These are phyloP conservation scores for Spizellomyces punctatus DNA, from an alignment of 192 early-diverging fungal species.

Conservation along the genomic window DNA sequence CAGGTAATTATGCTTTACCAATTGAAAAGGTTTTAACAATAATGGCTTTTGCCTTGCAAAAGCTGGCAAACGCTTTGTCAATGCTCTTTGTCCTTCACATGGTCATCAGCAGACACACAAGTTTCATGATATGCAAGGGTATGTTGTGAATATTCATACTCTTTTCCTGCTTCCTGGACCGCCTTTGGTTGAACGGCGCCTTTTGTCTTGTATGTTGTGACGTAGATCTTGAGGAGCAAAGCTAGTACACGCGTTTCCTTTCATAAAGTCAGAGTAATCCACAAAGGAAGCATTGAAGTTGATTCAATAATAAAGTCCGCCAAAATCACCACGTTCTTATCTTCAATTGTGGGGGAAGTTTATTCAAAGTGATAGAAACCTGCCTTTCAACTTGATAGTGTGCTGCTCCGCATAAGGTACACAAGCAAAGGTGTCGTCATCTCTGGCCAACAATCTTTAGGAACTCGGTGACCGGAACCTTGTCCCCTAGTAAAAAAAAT, in stretches of 20 bases:
- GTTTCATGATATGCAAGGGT: background rate
- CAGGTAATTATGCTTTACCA: background rate
- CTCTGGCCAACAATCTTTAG: conserved; percentile 3
- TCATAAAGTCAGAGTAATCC: background rate
- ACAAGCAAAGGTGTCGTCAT: background rate
- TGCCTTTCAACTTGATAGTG: background rate
- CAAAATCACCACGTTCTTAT: background rate
- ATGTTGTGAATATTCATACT: conserved; percentile 7
- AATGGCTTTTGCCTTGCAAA: background rate
- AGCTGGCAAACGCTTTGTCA: background rate
- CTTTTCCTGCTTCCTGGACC: background rate
- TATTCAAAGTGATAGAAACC: background rate
- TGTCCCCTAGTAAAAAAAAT: background rate
- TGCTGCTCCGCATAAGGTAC: background rate
- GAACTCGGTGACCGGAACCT: background rate
- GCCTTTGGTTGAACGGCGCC: background rate
- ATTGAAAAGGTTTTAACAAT: background rate
- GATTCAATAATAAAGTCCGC: too few relatives aligned
- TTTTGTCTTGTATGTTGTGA: background rate
- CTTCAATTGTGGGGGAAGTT: background rate
- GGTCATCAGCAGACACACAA: background rate
- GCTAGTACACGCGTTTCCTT: background rate
- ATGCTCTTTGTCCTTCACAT: background rate
- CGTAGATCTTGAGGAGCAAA: background rate
- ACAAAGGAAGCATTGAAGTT: background rate